Conservation (phyloP, 306 rosid species). For the Carpinus fangiana region DNA sequence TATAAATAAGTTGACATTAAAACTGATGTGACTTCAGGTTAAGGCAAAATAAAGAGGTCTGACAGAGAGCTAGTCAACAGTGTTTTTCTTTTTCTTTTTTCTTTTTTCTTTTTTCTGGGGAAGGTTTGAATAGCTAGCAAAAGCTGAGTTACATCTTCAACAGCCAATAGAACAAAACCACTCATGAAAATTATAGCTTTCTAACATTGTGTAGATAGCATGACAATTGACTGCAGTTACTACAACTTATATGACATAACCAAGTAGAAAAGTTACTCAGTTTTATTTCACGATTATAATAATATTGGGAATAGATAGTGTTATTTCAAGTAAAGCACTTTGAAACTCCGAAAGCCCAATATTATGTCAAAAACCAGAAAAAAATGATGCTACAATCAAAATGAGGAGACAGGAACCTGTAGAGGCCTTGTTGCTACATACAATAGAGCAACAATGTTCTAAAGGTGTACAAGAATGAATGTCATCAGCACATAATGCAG, state of each 20-base stretch:
- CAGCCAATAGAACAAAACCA: neutral
- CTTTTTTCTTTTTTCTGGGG: too few relatives aligned
- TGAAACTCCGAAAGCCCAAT: neutral
- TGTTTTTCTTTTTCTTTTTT: too few relatives aligned
- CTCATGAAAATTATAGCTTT: neutral
- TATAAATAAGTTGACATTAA: too few relatives aligned
- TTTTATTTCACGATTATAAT: neutral
- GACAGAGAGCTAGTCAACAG: neutral
- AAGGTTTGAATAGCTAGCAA: neutral
- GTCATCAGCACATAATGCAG: neutral
- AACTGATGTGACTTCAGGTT: neutral
- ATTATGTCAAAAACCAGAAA: neutral
- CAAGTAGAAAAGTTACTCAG: neutral
- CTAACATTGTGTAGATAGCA: neutral
- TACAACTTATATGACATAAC: neutral
- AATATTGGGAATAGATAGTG: neutral
- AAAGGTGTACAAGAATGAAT: neutral
- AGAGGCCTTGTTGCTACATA: neutral
- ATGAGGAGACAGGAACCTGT: neutral
- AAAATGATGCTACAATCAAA: neutral
- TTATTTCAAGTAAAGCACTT: neutral
- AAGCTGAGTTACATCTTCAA: neutral
- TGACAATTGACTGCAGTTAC: neutral
- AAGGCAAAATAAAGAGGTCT: slow-evolving; percentile 17
- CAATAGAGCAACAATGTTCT: neutral